Evolutionary conservation across 2,329 filamentous ascomycete genomes (phyloP).

Genomic region (Trichoderma polysporum): DNA sequence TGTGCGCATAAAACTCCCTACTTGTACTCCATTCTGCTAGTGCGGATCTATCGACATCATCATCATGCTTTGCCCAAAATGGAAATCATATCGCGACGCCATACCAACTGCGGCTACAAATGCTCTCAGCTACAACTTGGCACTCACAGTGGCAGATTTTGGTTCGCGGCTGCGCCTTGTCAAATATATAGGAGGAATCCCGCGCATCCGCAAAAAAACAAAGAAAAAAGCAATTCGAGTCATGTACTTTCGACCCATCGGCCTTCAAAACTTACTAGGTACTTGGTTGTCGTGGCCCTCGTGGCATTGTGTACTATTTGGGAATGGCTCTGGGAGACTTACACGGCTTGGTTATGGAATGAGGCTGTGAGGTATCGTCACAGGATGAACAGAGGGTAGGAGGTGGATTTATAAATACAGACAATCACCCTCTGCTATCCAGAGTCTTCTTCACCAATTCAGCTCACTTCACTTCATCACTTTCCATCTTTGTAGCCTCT

Average conservation of each 20-base stretch:
- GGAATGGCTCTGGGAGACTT: background rate
- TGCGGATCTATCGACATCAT: slow-evolving; percentile 11
- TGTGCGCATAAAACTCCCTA: slow-evolving; percentile 17
- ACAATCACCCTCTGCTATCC: background rate
- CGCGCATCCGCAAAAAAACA: background rate
- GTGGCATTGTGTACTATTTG: slow-evolving; percentile 10
- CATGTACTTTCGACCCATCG: background rate
- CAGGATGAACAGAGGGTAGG: background rate
- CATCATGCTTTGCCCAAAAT: slow-evolving; percentile 18
- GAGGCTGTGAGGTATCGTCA: slow-evolving; percentile 23
- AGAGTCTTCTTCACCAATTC: background rate
- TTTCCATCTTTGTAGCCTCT: background rate
- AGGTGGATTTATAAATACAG: background rate
- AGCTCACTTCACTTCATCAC: background rate
- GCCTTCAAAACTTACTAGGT: background rate
- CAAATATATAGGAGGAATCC: background rate
- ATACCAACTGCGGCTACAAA: background rate
- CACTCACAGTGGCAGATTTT: background rate
- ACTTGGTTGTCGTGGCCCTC: slow-evolving; percentile 6
- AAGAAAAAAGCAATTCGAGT: background rate
- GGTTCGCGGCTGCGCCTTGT: background rate
- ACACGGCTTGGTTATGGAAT: background rate
- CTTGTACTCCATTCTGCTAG: slow-evolving; percentile 11
- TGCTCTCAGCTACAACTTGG: background rate
- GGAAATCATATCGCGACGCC: slow-evolving; percentile 17